Base-by-base conservation (phyloP, 768 basidiomycete genomes). In the Leccinum aurantiacum region DNA sequence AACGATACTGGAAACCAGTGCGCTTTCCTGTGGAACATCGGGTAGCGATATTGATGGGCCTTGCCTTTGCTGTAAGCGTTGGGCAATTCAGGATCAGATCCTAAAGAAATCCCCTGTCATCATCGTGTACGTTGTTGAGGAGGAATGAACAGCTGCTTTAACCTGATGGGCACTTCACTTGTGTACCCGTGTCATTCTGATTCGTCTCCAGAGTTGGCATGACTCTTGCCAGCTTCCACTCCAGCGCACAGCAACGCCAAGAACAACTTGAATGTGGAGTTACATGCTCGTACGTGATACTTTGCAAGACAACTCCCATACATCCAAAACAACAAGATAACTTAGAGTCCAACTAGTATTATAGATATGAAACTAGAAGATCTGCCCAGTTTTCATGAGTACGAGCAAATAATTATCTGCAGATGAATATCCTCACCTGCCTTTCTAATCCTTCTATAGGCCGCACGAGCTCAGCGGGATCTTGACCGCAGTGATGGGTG, bases 401-500 rank as follows among this genome's bases (percentile, higher is more conserved):
- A 22, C 8, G n/a, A 56, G 57, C 54, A 59, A 38, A 52, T 55
- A 27, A 19, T 29, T 11, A 22, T 19, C n/a, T 10, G 9, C 11
- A 1, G 11, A 35, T n/a, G 22, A 33, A 59, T n/a, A 4, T 19
- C 6, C 27, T 51, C 11, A 4, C 51, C 48, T 27, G 41, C 59
- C 46, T 44, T 19, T 47, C 11, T 44, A 35, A 9, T 9, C 15
- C 15, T 33, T 44, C 61, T 15, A 60, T 29, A 74, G n/a, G 2
- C 53, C 55, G 1, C 72, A 72, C 5, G 25, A 29, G 2, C 44
- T 55, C 3, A 27, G 19, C 24, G 57, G 49, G 33, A 74, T 61
- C 51, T 68, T 60, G 41, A 51, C 61, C 11, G 67, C 71, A 1
- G 63, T 61, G 27, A 73, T 67, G 3, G 53, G 52, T 13, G 73